Percentiles rank a stretch among this genome's conserved stretches.
Conservation (phyloP, 2,329 filamentous ascomycete genomes). For the Macrophomina tecta region DNA sequence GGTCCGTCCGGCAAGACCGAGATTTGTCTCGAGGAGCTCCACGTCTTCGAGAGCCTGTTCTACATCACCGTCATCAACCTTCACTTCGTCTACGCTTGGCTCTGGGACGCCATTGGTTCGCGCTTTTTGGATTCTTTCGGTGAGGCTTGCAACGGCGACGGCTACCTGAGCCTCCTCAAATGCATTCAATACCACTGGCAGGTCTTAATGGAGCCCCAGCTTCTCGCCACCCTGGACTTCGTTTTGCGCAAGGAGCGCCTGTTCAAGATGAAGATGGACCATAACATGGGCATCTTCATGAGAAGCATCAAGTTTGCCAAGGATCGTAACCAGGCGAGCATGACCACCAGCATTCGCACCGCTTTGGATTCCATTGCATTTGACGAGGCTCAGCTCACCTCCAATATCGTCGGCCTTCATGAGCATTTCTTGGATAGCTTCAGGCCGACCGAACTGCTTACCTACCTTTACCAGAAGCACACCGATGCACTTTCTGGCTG, state of each 20-base stretch:
- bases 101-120: background rate
- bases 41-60: constrained; percentile 11
- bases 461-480: background rate
- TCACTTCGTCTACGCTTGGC: background rate
- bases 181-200: constrained; percentile 10
- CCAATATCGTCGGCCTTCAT: background rate
- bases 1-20: background rate
- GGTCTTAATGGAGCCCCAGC: background rate
- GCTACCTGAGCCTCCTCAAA: background rate
- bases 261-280: constrained; percentile 8
- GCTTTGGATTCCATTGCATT: constrained; percentile 12
- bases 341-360: constrained; percentile 9
- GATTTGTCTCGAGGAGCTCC: background rate
- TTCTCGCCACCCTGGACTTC: constrained; percentile 19
- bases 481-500: background rate
- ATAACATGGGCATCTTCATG: constrained; percentile 12
- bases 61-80: constrained; percentile 17
- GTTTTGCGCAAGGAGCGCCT: constrained; percentile 18
- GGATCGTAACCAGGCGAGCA: background rate
- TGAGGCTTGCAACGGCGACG: background rate
- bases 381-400: constrained; percentile 16
- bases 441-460: background rate
- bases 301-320: background rate
- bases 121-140: background rate
- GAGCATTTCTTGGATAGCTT: background rate